phyloP scores from a whole-genome alignment of 2,329 filamentous ascomycete species.

The Aureobasidium namibiae region DNA sequence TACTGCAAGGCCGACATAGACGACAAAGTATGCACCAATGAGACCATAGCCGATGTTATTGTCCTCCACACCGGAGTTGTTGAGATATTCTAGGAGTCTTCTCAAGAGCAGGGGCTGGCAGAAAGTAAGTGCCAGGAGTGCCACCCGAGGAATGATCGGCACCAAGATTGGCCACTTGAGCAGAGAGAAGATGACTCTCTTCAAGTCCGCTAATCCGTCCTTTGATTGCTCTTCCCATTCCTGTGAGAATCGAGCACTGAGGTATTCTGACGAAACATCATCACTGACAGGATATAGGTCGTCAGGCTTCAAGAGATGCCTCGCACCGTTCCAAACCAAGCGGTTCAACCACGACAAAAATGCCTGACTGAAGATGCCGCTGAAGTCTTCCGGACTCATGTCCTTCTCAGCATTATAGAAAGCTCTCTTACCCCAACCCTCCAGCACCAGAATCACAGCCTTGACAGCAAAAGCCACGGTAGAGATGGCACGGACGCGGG shows the following conservation, averaged over 20 bases:
- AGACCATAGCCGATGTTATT: constrained; percentile 21
- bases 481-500: constrained; percentile 28
- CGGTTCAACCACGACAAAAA: constrained; percentile 13
- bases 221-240: background rate
- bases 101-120: constrained; percentile 11
- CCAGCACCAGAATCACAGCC: constrained; percentile 28
- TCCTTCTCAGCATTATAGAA: background rate
- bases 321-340: constrained; percentile 9
- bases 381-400: constrained; percentile 12
- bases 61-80: background rate
- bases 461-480: constrained; percentile 32
- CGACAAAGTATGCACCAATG: constrained; percentile 26
- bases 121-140: constrained; percentile 10
- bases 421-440: constrained; percentile 28
- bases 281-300: constrained; percentile 11
- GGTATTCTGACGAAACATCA: constrained; percentile 7
- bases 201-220: background rate
- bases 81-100: constrained; percentile 7
- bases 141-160: constrained; percentile 19
- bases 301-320: background rate
- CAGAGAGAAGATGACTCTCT: background rate
- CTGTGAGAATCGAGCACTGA: background rate
- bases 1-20: constrained; percentile 24
- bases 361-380: constrained; percentile 10
- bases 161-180: constrained; percentile 21